phyloP scores from a whole-genome alignment of 2,329 filamentous ascomycete genomes.

The Colletotrichum paranaense region DNA sequence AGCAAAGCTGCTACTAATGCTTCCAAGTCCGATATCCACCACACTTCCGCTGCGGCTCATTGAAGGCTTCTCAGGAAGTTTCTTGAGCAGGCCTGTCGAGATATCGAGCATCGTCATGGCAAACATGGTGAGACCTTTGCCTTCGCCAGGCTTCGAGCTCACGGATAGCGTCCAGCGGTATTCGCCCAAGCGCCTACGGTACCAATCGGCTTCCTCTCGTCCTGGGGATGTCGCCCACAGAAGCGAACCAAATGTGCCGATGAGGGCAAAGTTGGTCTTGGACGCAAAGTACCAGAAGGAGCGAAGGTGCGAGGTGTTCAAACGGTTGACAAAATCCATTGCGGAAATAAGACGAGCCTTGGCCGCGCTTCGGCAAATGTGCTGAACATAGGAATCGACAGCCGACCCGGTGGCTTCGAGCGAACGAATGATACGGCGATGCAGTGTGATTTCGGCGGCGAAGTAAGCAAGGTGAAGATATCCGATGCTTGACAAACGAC shows the following conservation, averaged over 20 bases:
- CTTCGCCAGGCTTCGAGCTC: slow-evolving; percentile 77
- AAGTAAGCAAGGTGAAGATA: slow-evolving; percentile 94
- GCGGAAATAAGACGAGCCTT: slow-evolving; percentile 94
- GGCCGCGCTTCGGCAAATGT: slow-evolving; percentile 92
- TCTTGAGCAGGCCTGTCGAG: slow-evolving; percentile 74
- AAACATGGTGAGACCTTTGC: slow-evolving; percentile 70
- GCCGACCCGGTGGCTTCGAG: slow-evolving; percentile 59
- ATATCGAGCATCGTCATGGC: slow-evolving; percentile 84
- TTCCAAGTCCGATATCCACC: slow-evolving; percentile 54
- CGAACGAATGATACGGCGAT: slow-evolving; percentile 89
- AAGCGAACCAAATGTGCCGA: slow-evolving; percentile 91
- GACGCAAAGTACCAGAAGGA: slow-evolving; percentile 94
- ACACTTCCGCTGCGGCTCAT: slow-evolving; percentile 67
- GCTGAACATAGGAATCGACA: slow-evolving; percentile 83
- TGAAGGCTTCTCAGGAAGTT: slow-evolving; percentile 77
- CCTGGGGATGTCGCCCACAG: slow-evolving; percentile 91
- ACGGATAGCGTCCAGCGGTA: slow-evolving; percentile 96
- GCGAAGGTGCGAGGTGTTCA: slow-evolving; percentile 87
- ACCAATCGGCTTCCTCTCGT: slow-evolving; percentile 92
- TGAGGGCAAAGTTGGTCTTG: slow-evolving; percentile 92
- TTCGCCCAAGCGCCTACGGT: slow-evolving; percentile 84
- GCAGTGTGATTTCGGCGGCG: slow-evolving; percentile 92
- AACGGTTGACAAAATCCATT: slow-evolving; percentile 96
- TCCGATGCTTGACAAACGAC: slow-evolving; percentile 70
- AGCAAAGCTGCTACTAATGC: slow-evolving; percentile 49